Conservation (phyloP, 2,329 filamentous ascomycete genomes). For the Epichloe brachyelytri region DNA sequence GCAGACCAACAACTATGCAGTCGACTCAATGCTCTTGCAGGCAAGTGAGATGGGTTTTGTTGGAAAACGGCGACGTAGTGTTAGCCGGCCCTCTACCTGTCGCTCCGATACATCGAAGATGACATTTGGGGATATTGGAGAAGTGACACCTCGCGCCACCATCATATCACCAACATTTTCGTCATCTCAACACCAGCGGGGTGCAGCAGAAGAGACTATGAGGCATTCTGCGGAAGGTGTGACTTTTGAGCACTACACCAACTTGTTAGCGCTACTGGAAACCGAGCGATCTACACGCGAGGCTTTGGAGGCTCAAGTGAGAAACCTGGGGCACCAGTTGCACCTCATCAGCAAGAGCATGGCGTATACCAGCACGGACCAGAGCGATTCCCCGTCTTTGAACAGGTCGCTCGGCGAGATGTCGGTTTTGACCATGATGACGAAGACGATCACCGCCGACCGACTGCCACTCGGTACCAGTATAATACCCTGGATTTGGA, state of each 20-base stretch:
- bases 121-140: constrained; percentile 34
- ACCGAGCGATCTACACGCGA: constrained; percentile 43
- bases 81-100: constrained; percentile 19
- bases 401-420: constrained; percentile 23
- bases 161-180: constrained; percentile 22
- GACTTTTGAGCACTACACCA: constrained; percentile 34
- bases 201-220: constrained; percentile 13
- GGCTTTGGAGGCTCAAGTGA: constrained; percentile 43
- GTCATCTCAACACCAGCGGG: constrained; percentile 23
- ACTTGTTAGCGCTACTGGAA: constrained; percentile 39
- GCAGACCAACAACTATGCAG: background rate
- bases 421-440: constrained; percentile 31
- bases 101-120: constrained; percentile 28
- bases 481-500: constrained; percentile 11
- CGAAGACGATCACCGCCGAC: constrained; percentile 17
- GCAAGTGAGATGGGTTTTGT: background rate
- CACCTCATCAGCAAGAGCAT: constrained; percentile 31
- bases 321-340: constrained; percentile 36
- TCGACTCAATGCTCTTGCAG: background rate
- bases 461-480: background rate
- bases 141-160: constrained; percentile 26
- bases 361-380: constrained; percentile 8
- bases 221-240: constrained; percentile 19
- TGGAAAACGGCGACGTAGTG: constrained; percentile 2
- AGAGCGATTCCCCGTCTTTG: constrained; percentile 19